Evolutionary conservation across 2,329 filamentous ascomycete species (phyloP).

Genomic region (Akanthomyces muscarius): DNA sequence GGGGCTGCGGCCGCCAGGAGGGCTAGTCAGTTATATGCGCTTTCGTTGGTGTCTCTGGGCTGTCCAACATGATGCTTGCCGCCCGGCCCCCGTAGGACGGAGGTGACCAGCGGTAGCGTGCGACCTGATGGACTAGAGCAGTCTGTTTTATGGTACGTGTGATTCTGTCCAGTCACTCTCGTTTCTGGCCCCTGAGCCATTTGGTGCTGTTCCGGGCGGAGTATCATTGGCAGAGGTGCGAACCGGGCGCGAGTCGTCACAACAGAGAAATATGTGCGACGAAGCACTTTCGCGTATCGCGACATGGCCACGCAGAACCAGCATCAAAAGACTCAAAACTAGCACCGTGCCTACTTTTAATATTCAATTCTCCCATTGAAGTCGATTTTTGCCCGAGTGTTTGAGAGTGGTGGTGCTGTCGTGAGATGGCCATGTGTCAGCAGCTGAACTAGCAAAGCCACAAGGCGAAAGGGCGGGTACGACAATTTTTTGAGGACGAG

Average conservation of each 20-base stretch:
- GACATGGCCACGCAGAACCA: not conserved
- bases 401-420: not conserved
- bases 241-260: conserved; percentile 8
- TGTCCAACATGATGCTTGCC: conserved; percentile 7
- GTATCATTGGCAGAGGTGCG: not conserved
- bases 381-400: conserved; percentile 6
- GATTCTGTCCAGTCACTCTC: not conserved
- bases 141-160: not conserved
- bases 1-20: not conserved
- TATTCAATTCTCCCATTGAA: not conserved
- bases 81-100: not conserved
- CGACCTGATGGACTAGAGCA: not conserved
- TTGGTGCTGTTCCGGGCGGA: not conserved
- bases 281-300: not conserved
- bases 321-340: not conserved
- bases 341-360: not conserved
- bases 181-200: not conserved
- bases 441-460: conserved; percentile 10
- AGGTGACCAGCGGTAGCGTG: not conserved
- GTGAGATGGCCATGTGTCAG: not conserved
- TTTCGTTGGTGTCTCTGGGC: conserved; percentile 3
- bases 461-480: not conserved
- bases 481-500: not conserved
- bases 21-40: not conserved
- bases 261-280: not conserved